Base-by-base conservation (phyloP, 352 stramenopile species). In the Stramenopiles sp. region DNA sequence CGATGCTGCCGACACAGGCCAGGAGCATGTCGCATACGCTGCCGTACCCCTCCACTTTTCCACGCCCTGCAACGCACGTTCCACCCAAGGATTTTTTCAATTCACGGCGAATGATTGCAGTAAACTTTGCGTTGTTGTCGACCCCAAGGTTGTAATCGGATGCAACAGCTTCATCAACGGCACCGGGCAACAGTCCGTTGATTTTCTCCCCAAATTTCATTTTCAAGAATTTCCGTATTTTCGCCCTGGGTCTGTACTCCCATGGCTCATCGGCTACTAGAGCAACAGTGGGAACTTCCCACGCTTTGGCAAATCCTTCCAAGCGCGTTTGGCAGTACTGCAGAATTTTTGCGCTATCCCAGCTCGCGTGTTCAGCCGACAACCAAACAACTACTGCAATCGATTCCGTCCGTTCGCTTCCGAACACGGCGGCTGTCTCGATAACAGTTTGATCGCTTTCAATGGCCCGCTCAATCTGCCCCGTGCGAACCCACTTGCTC, bases 161-260 rank as follows among this genome's bases (percentile, higher is more conserved):
- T 35, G 53, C 2, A 71, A 35, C 33, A 35, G 6, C 1, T 71
- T 31, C 33, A 71, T 2, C 2, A 6, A 71, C 6, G 12, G 53
- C 35, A 2, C 12, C 12, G 33, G 53, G 53, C 33, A 71, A 35
- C 33, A 71, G 33, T 71, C 1, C 6, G 12, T 71, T 71, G 2
- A 71, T 33, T 71, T 35, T 4, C 4, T 6, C 12, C 2, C 53
- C 53, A 71, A 71, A 71, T 71, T 71, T 71, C 35, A 71, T 4
- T 71, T 71, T 31, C 53, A 71, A 71, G 33, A 71, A 31, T 6
- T 6, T 71, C 2, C 53, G 53, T 71, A 71, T 71, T 6, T 71
- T 71, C 35, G 53, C 53, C 35, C 53, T 31, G 6, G 53, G 53
- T 71, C 53, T 2, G 6, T 71, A 71, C 12, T 71, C 53, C 53